Base-by-base conservation (phyloP, 345 rosid species). In the Linum trigynum region DNA sequence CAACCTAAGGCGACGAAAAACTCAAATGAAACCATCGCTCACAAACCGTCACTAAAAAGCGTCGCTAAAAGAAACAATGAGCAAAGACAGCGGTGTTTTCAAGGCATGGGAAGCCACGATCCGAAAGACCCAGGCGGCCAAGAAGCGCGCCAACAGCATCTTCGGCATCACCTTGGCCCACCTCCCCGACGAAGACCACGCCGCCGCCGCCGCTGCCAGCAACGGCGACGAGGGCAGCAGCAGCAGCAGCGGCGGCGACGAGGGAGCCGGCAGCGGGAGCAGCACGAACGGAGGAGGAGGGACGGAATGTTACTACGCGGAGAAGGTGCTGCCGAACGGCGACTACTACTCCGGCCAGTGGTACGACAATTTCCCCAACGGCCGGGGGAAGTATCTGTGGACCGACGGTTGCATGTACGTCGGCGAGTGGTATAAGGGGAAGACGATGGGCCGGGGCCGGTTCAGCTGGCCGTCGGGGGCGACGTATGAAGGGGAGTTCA, bases 401-500 rank as follows among this genome's bases (percentile, higher is more conserved):
- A 82, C 91, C 0, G 97, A 92, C 6, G 96, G 98, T 0, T 92
- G 97, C 74, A 85, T 80, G 82, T 92, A 88, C 48, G 74, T 83
- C 1, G 98, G 98, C 8, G 94, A 90, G 38, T 92, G 98, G 98
- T 74, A 75, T 62, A 81, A 69, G 61, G 98, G 98, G 0, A 90
- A 90, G 72, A 82, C 84, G 4, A 88, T 77, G 91, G 98, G 98
- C 35, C 74, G 62, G 43, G 98, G 98, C 3, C 77, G 85, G 78
- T 92, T 92, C 6, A 84, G 86, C 56, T 92, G 98, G 98, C 98
- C 98, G 1, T 83, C 87, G 2, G 98, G 98, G 5, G 92, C 96
- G 0, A 73, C 81, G 5, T 92, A 92, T 7, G 97, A 90, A 51
- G 98, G 97, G n/a, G 96, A 92, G 51, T 92, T 90, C 79, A 92